A percentile compares a stretch with the other conserved stretches of the same genome.
These are phyloP conservation scores for Aquilaria agallochum DNA, from an alignment of 441 rosid species.

Conservation along the genomic window DNA sequence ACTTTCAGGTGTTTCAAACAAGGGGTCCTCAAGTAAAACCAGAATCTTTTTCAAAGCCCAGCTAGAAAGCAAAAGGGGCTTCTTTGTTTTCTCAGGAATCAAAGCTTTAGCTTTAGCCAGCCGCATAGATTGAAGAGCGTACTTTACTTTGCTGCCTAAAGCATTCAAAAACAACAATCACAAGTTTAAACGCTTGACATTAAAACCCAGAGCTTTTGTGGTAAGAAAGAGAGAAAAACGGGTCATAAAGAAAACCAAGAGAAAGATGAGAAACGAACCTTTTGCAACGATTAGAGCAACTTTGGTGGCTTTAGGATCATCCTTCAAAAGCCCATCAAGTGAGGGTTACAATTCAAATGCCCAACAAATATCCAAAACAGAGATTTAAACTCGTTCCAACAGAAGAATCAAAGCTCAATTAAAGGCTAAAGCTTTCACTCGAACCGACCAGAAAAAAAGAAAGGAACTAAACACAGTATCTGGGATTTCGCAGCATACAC, in stretches of 20 bases:
- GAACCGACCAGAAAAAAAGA: background rate
- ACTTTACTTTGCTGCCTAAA: constrained; percentile 27
- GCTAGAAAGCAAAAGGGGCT: constrained; percentile 20
- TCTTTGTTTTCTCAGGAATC: constrained; percentile 21
- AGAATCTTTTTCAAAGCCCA: constrained; percentile 18
- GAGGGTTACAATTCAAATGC: constrained; percentile 30
- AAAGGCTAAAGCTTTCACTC: background rate
- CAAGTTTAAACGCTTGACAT: constrained; percentile 20
- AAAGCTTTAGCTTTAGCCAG: constrained; percentile 14
- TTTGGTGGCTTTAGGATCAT: constrained; percentile 31
- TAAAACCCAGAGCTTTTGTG: constrained; percentile 16
- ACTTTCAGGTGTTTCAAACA: constrained; percentile 8
- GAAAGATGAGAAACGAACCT: constrained; percentile 31
- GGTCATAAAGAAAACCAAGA: constrained; percentile 31
- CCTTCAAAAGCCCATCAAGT: constrained; percentile 27
- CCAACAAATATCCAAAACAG: constrained; percentile 33
- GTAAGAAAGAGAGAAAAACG: constrained; percentile 16
- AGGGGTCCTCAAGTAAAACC: constrained; percentile 9
- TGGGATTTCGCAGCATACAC: background rate
- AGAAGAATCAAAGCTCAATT: constrained; percentile 8
- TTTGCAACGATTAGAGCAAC: constrained; percentile 37
- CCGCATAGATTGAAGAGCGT: constrained; percentile 6
- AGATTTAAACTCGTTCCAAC: constrained; percentile 26
- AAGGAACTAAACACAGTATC: background rate
- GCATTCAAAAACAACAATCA: constrained; percentile 31